These are phyloP conservation scores for Fusarium penzigii DNA, from an alignment of 2,329 filamentous ascomycete species.

Conservation along the genomic window DNA sequence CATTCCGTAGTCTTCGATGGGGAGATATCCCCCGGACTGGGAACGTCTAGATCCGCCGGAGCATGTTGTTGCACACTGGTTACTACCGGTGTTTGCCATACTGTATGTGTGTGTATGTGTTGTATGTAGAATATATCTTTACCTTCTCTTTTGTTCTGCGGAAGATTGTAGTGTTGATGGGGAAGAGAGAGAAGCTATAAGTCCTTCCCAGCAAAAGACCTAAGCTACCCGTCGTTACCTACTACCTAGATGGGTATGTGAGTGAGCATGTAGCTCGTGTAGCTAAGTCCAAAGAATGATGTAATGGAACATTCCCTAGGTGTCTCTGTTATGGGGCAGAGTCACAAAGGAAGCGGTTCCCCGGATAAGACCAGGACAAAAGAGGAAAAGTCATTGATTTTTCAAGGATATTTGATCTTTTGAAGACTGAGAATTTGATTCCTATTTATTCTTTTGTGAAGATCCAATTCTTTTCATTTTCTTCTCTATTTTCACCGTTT, in stretches of 20 bases:
- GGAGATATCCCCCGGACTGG: conserved; percentile 52
- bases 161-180: no score
- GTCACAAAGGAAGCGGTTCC: no score
- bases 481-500: no score
- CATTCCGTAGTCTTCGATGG: conserved; percentile 76
- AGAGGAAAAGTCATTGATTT: neutral
- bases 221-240: no score
- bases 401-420: neutral
- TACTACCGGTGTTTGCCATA: conserved; percentile 30
- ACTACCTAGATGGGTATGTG: no score
- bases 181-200: no score
- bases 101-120: no score
- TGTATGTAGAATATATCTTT: no score
- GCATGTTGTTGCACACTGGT: conserved; percentile 34
- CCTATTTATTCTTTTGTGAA: no score
- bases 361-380: neutral
- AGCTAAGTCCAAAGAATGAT: neutral
- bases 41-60: conserved; percentile 34
- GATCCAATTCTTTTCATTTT: no score
- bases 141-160: no score
- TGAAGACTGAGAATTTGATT: neutral
- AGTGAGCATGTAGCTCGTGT: neutral
- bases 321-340: neutral
- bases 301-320: neutral
- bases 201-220: no score